A percentile compares a stretch with the other conserved stretches of the same genome.
Conservation (phyloP, 2,329 filamentous ascomycete genomes). For the Dactylonectria estremocensis region DNA sequence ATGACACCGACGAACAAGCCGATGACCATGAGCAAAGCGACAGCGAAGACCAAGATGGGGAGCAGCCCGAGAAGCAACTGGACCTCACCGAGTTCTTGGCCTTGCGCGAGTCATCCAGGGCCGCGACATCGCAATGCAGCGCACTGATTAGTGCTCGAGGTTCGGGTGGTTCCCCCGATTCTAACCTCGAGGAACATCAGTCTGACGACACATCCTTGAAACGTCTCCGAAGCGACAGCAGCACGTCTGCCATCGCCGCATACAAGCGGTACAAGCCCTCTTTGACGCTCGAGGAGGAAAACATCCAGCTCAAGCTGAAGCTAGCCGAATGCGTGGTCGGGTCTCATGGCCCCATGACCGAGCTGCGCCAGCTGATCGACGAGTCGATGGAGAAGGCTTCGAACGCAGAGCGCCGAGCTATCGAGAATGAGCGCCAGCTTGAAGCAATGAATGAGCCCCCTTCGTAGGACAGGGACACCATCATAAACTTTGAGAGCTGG, state of each 20-base stretch:
- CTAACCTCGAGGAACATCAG: neutral
- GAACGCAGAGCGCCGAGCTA: neutral
- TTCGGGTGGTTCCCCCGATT: too few relatives aligned
- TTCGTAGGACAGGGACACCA: neutral
- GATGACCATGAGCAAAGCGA: too few relatives aligned
- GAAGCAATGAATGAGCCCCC: neutral
- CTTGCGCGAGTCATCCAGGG: too few relatives aligned
- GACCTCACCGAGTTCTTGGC: too few relatives aligned
- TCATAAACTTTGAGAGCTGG: neutral
- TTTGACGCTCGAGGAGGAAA: neutral
- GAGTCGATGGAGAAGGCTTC: neutral
- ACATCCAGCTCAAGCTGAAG: neutral
- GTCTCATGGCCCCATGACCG: neutral
- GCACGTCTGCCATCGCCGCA: neutral
- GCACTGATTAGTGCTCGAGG: too few relatives aligned
- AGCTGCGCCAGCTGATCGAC: neutral
- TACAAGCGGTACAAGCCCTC: neutral
- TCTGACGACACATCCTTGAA: neutral
- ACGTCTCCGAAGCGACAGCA: neutral
- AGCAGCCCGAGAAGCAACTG: too few relatives aligned
- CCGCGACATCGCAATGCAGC: too few relatives aligned
- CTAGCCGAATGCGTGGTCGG: neutral
- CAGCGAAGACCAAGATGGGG: too few relatives aligned
- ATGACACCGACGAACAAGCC: too few relatives aligned
- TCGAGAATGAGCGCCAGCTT: neutral